These are phyloP conservation scores for Jasminum sambac DNA, from an alignment of 257 asterid genomes.

Conservation along the genomic window DNA sequence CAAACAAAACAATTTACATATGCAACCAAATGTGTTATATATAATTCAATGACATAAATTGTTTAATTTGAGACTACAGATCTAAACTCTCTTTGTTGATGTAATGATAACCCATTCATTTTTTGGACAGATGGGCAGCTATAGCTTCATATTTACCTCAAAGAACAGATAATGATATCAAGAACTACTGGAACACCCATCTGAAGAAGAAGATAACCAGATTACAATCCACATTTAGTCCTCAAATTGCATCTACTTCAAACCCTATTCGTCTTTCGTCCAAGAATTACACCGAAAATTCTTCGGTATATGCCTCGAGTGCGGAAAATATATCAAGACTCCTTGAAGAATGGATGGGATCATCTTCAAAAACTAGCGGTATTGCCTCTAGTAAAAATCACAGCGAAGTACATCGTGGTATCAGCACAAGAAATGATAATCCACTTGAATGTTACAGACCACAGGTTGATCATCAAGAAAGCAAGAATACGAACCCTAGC, in stretches of 20 bases:
- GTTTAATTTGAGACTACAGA: no score
- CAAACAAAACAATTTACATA: no score
- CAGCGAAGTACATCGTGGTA: not conserved
- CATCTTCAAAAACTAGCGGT: conserved; percentile 22
- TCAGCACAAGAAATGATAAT: not conserved
- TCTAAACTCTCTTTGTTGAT: no score
- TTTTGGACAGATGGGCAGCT: conserved; percentile 78
- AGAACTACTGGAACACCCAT: conserved; percentile 97
- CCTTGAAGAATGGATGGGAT: conserved; percentile 90
- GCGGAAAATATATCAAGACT: conserved; percentile 86
- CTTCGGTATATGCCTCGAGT: conserved; percentile 80
- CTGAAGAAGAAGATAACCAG: conserved; percentile 81
- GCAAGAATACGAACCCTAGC: conserved; percentile 18
- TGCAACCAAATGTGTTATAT: no score
- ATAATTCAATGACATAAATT: no score
- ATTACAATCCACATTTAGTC: conserved; percentile 39
- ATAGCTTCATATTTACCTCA: conserved; percentile 94
- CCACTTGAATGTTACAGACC: conserved; percentile 39
- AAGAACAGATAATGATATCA: conserved; percentile 92
- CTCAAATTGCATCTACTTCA: conserved; percentile 36
- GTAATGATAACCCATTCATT: not conserved
- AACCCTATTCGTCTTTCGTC: conserved; percentile 34
- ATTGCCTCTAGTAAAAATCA: not conserved
- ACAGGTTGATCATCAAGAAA: conserved; percentile 20
- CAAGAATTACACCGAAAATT: conserved; percentile 27